Evolutionary conservation across 345 rosid genomes (phyloP).

Genomic region (Arabis alpina): DNA sequence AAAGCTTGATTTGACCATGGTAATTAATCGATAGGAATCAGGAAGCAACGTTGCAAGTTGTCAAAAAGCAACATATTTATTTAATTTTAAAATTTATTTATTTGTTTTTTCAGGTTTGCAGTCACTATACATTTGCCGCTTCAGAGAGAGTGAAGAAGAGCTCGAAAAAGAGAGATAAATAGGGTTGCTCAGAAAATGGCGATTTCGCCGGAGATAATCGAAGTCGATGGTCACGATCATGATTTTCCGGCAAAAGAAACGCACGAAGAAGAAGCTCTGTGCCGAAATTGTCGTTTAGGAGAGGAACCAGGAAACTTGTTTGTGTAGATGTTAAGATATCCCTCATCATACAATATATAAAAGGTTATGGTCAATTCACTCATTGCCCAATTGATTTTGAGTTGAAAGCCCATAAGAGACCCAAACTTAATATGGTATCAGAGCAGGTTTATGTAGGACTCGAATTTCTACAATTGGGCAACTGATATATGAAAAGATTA

Average conservation of each 20-base stretch:
- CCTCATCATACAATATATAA: too few species aligned
- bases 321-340: too few species aligned
- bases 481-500: too few species aligned
- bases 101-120: not conserved
- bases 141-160: not conserved
- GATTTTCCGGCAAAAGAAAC: not conserved
- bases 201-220: not conserved
- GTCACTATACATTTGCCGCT: conserved; percentile 20
- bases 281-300: conserved; percentile 33
- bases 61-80: too few species aligned
- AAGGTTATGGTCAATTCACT: too few species aligned
- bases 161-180: not conserved
- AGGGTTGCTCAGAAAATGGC: conserved; percentile 7
- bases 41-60: too few species aligned
- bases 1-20: not conserved
- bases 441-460: too few species aligned
- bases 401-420: too few species aligned
- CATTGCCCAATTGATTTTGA: too few species aligned
- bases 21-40: not conserved
- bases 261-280: conserved; percentile 14
- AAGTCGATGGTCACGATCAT: not conserved
- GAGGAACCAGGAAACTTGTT: conserved; percentile 34
- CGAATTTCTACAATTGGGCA: too few species aligned
- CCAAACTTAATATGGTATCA: too few species aligned
- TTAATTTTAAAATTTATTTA: too few species aligned